A percentile compares a stretch with the other conserved stretches of the same genome.
phyloP scores from a whole-genome alignment of 2,329 filamentous ascomycete species.

The Ophioceras dolichostomum region DNA sequence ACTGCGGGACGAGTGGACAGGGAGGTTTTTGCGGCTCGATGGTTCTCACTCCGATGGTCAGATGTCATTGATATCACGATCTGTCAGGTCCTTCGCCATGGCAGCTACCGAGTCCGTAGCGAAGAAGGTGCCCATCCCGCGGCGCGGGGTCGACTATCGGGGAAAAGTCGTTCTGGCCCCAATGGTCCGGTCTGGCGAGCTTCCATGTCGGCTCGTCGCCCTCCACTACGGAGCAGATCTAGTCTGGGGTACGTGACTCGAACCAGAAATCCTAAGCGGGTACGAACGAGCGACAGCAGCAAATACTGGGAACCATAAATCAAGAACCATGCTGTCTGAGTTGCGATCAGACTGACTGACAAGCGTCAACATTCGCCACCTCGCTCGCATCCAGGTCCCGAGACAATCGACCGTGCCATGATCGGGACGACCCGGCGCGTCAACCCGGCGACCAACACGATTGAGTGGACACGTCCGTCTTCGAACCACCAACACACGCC shows the following conservation, averaged over 20 bases:
- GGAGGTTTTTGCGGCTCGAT: no score
- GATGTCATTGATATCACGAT: conserved; percentile 3
- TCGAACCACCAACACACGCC: conserved; percentile 53
- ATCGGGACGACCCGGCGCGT: conserved; percentile 72
- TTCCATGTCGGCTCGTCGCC: conserved; percentile 77
- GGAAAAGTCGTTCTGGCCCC: conserved; percentile 90
- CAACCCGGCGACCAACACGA: conserved; percentile 63
- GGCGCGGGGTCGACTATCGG: conserved; percentile 83
- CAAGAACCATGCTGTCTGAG: background rate
- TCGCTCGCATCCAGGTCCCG: conserved; percentile 51
- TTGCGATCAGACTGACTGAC: background rate
- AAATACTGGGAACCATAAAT: background rate
- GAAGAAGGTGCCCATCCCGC: conserved; percentile 71
- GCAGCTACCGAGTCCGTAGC: conserved; percentile 31
- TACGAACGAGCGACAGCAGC: background rate
- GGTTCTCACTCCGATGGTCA: conserved; percentile 13
- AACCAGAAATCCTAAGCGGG: background rate
- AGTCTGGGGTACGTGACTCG: conserved; percentile 68
- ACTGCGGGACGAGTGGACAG: no score
- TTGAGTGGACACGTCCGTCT: conserved; percentile 73
- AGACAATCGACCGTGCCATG: conserved; percentile 85
- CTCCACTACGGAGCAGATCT: conserved; percentile 93
- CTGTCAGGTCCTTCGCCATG: conserved; percentile 43
- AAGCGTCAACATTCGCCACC: conserved; percentile 5
- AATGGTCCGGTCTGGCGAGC: conserved; percentile 96